Evolutionary conservation across 768 basidiomycete species (phyloP), one percentile per base, ranked within the genome.

Genomic region (Kwoniella dendrophila): DNA sequence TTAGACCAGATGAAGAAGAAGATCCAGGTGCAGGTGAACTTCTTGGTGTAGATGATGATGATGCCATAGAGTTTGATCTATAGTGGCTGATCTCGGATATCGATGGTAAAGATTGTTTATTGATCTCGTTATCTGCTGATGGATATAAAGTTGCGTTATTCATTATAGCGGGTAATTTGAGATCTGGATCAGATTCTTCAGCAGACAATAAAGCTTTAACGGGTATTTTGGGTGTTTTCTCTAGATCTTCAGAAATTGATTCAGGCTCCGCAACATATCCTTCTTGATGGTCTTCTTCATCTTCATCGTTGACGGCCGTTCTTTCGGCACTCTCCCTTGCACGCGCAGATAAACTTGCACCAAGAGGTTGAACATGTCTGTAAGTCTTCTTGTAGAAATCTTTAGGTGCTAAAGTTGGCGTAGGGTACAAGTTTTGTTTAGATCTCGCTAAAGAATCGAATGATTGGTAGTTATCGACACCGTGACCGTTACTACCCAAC

Each of bases 371-470:
- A 18, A 76, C 74, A 38, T 73, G 70, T 32, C 74, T 43, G 38
- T 73, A 76, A 0, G 70, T 70, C 66, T 76, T 76, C 59, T 71
- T 71, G 65, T 73, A 70, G 65, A 68, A 76, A n/a, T 76, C 72
- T 26, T 64, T 64, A 14, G 70, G 70, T 14, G 73, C 71, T 40
- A 72, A 51, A 1, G 71, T 74, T 24, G 72, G 68, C 8, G 48
- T 24, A 7, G 63, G 62, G 45, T 53, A 56, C 14, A 69, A 29
- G 18, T 34, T 51, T 16, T 60, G 51, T 43, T 70, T 69, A 5
- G 56, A 47, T 20, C 61, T 44, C 1, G 64, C 62, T 14, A 73
- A 64, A 14, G 72, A 73, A 36, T 75, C 74, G 45, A 76, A 73
- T 12, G 67, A 64, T 20, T 38, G 54, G 45, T 59, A 68, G 34